Evolutionary conservation across 345 rosid species (phyloP).

Genomic region (Populus pruinosa): DNA sequence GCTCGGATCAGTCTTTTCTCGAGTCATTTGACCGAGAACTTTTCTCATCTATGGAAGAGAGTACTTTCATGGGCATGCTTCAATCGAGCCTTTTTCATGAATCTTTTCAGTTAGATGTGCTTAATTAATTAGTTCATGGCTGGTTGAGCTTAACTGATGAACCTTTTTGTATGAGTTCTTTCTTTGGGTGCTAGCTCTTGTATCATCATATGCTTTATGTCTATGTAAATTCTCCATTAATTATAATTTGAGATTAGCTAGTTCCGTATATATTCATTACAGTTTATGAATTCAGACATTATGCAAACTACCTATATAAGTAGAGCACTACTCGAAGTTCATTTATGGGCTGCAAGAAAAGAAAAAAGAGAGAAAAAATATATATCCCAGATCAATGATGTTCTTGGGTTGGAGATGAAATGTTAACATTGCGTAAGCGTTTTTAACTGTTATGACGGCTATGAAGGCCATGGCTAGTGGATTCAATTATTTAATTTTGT

Average conservation of each 20-base stretch:
- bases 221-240: background rate
- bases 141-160: background rate
- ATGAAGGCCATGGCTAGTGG: no score
- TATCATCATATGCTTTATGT: background rate
- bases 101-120: conserved; percentile 24
- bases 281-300: background rate
- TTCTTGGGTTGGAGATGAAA: background rate
- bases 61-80: conserved; percentile 32
- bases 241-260: background rate
- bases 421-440: background rate
- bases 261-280: background rate
- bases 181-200: background rate
- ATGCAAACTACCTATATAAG: background rate
- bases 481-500: no score
- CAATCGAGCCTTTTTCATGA: conserved; percentile 25
- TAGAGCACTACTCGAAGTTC: background rate
- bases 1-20: conserved; percentile 14
- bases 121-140: conserved; percentile 1
- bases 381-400: background rate
- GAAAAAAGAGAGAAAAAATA: background rate
- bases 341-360: background rate
- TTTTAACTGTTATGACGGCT: no score
- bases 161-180: background rate
- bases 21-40: conserved; percentile 16
- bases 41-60: conserved; percentile 19